Conservation (phyloP, 768 basidiomycete species). For the Xerocomellus intermedius region DNA sequence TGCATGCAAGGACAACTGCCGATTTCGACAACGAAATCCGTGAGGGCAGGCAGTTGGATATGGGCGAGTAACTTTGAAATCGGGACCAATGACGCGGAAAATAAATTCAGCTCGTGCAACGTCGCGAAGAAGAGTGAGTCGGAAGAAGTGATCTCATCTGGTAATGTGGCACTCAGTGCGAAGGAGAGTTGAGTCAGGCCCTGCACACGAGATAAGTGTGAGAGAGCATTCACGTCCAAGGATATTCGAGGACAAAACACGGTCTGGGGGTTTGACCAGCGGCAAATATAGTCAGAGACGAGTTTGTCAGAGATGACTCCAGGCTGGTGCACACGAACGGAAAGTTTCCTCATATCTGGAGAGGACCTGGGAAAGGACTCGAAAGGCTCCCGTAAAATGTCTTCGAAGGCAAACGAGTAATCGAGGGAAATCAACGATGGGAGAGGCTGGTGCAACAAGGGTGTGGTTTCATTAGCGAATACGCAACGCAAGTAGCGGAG, state of each 20-base stretch:
- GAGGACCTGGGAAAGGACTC: not conserved
- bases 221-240: conserved; percentile 1
- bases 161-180: not conserved
- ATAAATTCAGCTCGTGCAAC: not conserved
- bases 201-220: conserved; percentile 1
- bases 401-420: not conserved
- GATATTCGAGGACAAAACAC: not conserved
- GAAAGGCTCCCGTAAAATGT: not conserved
- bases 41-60: not conserved
- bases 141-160: not conserved
- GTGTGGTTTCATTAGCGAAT: not conserved
- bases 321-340: not conserved
- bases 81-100: not conserved
- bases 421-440: not conserved
- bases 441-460: not conserved
- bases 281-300: not conserved
- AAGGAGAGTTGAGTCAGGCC: not conserved
- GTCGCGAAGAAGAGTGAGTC: not conserved
- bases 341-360: not conserved
- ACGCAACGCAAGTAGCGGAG: not conserved
- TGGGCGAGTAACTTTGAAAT: not conserved
- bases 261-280: conserved; percentile 3
- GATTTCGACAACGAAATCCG: not conserved
- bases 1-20: not conserved
- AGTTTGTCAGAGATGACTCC: not conserved